These are phyloP conservation scores for Odontarrhena argentea DNA, from an alignment of 345 rosid species.

Conservation along the genomic window DNA sequence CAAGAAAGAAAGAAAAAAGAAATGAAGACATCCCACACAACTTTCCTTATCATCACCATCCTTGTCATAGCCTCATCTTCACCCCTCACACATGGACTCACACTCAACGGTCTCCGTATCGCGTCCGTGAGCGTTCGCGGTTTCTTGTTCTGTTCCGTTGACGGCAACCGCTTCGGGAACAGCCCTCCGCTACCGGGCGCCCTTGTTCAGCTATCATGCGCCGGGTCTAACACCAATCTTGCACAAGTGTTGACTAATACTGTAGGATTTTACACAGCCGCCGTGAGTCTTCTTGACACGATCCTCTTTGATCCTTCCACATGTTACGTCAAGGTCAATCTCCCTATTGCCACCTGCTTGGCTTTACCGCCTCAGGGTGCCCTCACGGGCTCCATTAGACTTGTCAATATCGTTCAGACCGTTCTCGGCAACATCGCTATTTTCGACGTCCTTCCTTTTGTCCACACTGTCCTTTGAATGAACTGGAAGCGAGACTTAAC, in stretches of 20 bases:
- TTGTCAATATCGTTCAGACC: constrained; percentile 18
- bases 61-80: constrained; percentile 21
- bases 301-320: constrained; percentile 22
- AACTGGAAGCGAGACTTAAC: background rate
- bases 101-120: constrained; percentile 30
- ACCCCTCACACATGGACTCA: constrained; percentile 24
- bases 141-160: constrained; percentile 19
- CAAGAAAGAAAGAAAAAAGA: background rate
- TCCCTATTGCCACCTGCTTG: constrained; percentile 21
- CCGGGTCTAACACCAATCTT: constrained; percentile 13
- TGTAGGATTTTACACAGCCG: constrained; percentile 15
- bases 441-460: constrained; percentile 14
- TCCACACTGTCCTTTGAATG: constrained; percentile 21
- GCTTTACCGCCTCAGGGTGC: constrained; percentile 27
- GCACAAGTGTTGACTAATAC: constrained; percentile 29
- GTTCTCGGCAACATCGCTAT: constrained; percentile 24
- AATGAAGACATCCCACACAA: constrained; percentile 26
- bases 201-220: constrained; percentile 27
- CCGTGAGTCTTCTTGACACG: constrained; percentile 22
- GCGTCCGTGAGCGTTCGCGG: constrained; percentile 20
- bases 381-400: constrained; percentile 29
- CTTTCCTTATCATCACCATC: constrained; percentile 22
- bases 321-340: constrained; percentile 21
- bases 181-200: constrained; percentile 31
- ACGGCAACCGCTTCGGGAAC: constrained; percentile 24